Evolutionary conservation across 2,329 filamentous ascomycete genomes (phyloP), one percentile per base, ranked within the genome.

Genomic region (Pyrenochaeta sp.): DNA sequence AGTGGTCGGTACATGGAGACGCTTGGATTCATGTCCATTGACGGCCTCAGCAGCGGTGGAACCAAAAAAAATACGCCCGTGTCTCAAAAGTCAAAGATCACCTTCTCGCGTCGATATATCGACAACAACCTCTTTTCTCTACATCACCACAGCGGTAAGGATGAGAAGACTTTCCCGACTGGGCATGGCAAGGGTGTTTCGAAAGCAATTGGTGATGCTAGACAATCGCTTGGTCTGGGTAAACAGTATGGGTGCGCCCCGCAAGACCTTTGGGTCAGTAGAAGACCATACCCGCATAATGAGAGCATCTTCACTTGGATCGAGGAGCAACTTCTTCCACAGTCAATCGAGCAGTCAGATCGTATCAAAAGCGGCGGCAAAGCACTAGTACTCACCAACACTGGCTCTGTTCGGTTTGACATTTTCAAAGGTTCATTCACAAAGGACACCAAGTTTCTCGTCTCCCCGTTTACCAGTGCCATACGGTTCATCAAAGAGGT

Each of bases 1-100:
- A 95, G 91, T 64, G 94, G 94, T 3, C 85, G 94, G 0, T 98
- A 97, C 75, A 90, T 97, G 81, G 94, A 98, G 79, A 97, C 94
- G 0, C 88, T 98, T 44, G 94, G 94, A 1, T 98, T 95, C 84
- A 87, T 95, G 85, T 96, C 92, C 0, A 87, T 97, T 40, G 83
- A 89, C 51, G 91, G 91, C 1, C 70, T 88, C 17, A 77, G 77
- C 7, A 79, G 78, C 1, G 74, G 75, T 20, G 72, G 71, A 5
- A 75, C 65, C 17, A 71, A 71, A 64, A 29, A 61, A 37, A 47
- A 58, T 14, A 32, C 61, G 27, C 59, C 64, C 14, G 47, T 33
- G 23, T 18, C 52, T 15, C 61, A 68, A 27, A 54, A 59, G 49
- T 7, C 62, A 59, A 46, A 71, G 68, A 77, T 87, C 37, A 83